Evolutionary conservation across 140 eudicot genomes (phyloP).

Genomic region (Cichorium intybus): DNA sequence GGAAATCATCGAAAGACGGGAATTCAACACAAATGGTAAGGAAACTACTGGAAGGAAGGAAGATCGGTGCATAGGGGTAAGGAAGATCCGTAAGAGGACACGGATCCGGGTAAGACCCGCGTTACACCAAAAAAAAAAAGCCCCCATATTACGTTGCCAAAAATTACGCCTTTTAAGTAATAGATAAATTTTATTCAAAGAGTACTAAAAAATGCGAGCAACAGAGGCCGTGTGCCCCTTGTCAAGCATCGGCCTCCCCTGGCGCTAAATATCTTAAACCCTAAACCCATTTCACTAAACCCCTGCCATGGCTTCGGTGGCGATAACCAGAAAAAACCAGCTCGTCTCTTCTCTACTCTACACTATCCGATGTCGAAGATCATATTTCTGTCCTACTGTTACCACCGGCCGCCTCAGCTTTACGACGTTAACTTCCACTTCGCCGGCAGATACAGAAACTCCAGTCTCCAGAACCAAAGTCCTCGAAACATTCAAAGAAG

Average conservation of each 20-base stretch:
- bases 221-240: neutral
- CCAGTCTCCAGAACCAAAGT: constrained; percentile 48
- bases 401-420: constrained; percentile 40
- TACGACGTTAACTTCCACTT: constrained; percentile 39
- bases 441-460: constrained; percentile 36
- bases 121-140: too few species aligned
- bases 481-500: constrained; percentile 70
- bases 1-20: too few species aligned
- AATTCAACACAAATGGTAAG: too few species aligned
- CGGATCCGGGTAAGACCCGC: too few species aligned
- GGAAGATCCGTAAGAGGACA: too few species aligned
- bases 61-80: too few species aligned
- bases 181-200: too few species aligned
- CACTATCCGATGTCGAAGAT: constrained; percentile 41
- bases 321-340: constrained; percentile 41
- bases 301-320: constrained; percentile 52
- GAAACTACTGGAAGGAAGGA: too few species aligned
- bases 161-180: too few species aligned
- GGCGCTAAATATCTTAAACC: constrained; percentile 46
- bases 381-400: constrained; percentile 37
- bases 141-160: too few species aligned
- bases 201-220: neutral
- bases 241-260: neutral
- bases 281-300: constrained; percentile 44
- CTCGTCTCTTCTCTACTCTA: constrained; percentile 44